Percentiles rank a stretch among this genome's conserved stretches.
These are phyloP conservation scores for Mycena galericulata DNA, from an alignment of 768 basidiomycete genomes.

Conservation along the genomic window DNA sequence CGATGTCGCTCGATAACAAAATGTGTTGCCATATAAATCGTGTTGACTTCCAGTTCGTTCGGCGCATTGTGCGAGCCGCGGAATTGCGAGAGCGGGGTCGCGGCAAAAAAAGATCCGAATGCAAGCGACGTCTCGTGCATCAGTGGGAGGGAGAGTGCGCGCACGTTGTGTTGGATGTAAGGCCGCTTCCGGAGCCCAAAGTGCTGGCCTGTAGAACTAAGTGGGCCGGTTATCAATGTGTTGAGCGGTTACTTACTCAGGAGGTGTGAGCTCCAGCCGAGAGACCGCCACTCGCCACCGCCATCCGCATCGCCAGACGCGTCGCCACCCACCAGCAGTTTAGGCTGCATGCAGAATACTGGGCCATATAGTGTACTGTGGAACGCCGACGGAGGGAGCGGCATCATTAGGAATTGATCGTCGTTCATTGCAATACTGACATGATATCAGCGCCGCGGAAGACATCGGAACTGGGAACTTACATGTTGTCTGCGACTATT, in stretches of 20 bases:
- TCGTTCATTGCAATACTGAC: constrained; percentile 50
- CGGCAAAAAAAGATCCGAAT: constrained; percentile 44
- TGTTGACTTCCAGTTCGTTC: constrained; percentile 46
- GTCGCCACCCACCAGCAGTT: constrained; percentile 43
- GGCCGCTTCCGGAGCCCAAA: constrained; percentile 53
- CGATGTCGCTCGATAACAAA: constrained; percentile 50
- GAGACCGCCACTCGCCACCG: constrained; percentile 53
- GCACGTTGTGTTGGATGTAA: constrained; percentile 55
- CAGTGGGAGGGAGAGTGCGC: constrained; percentile 47
- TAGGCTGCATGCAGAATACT: constrained; percentile 51
- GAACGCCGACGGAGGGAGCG: constrained; percentile 46
- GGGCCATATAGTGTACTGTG: constrained; percentile 51
- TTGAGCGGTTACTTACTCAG: constrained; percentile 41
- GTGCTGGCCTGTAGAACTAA: constrained; percentile 38
- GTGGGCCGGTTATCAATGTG: not conserved
- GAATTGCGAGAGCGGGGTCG: constrained; percentile 47
- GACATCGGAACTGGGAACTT: not conserved
- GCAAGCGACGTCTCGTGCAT: constrained; percentile 48
- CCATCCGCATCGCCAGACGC: constrained; percentile 34
- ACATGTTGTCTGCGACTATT: constrained; percentile 46
- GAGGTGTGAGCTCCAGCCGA: constrained; percentile 49
- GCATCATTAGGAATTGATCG: constrained; percentile 51
- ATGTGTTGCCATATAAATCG: constrained; percentile 46
- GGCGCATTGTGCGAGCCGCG: constrained; percentile 43
- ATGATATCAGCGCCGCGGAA: not conserved